phyloP scores from a whole-genome alignment of 352 stramenopile species.

The Elongisporangium senticosum region DNA sequence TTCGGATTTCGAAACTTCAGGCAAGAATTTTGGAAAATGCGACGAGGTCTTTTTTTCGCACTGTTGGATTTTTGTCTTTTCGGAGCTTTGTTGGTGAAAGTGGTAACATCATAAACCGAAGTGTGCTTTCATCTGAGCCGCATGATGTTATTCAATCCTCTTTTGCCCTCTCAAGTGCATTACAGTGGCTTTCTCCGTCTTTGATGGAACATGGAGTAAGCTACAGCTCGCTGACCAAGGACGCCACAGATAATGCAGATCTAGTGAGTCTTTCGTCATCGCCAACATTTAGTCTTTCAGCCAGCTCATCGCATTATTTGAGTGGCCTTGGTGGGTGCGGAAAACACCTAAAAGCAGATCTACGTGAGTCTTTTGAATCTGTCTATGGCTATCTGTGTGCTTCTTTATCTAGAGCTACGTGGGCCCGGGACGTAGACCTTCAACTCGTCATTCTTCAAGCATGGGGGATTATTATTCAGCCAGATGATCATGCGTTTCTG shows the following conservation, averaged over 20 bases:
- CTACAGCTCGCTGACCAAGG: conserved; percentile 23
- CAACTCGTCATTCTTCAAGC: conserved; percentile 79
- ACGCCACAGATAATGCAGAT: conserved; percentile 33
- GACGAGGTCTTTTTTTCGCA: conserved; percentile 69
- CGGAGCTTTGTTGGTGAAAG: conserved; percentile 68
- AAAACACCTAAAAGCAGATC: conserved; percentile 68
- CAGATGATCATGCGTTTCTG: conserved; percentile 86
- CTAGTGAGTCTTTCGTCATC: conserved; percentile 11
- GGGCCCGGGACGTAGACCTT: conserved; percentile 71
- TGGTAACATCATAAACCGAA: conserved; percentile 21
- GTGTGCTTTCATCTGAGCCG: conserved; percentile 28
- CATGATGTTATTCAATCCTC: conserved; percentile 67
- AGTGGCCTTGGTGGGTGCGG: conserved; percentile 75
- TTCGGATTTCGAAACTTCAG: conserved; percentile 70
- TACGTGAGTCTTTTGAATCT: conserved; percentile 80
- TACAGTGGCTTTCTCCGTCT: conserved; percentile 74
- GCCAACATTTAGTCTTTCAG: conserved; percentile 10
- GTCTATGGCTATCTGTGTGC: conserved; percentile 76
- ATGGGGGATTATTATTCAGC: conserved; percentile 86
- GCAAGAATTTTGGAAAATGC: conserved; percentile 69
- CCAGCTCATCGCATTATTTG: conserved; percentile 53
- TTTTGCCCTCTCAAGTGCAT: conserved; percentile 51
- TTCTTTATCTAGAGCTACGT: conserved; percentile 77
- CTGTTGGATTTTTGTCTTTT: conserved; percentile 72
- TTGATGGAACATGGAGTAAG: conserved; percentile 21